A percentile compares a stretch with the other conserved stretches of the same genome.
Evolutionary conservation across 345 rosid genomes (phyloP).

Genomic region (Physaria fendleri): DNA sequence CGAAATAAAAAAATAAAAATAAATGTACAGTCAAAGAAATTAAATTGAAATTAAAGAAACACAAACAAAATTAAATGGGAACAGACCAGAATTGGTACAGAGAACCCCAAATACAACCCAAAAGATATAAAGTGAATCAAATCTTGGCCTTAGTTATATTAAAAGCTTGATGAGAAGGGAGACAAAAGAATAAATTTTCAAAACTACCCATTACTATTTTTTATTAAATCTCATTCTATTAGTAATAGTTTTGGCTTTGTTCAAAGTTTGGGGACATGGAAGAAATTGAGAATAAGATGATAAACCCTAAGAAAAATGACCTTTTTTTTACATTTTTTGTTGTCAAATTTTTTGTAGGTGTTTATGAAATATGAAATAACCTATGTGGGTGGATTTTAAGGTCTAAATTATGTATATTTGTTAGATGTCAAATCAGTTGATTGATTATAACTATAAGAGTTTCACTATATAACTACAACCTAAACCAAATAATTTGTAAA

Average conservation of each 20-base stretch:
- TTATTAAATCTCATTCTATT: neutral
- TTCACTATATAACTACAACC: constrained; percentile 3
- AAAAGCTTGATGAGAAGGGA: constrained; percentile 26
- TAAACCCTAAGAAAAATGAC: too few relatives aligned
- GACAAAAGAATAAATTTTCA: constrained; percentile 24
- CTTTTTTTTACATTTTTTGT: too few relatives aligned
- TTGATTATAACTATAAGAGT: neutral
- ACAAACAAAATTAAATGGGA: constrained; percentile 37
- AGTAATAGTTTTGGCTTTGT: constrained; percentile 12
- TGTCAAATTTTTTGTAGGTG: constrained; percentile 9
- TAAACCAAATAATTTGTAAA: neutral
- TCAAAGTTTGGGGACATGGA: constrained; percentile 17
- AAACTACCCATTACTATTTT: constrained; percentile 21
- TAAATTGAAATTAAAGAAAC: constrained; percentile 43
- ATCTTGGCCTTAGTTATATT: constrained; percentile 24
- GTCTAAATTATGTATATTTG: neutral
- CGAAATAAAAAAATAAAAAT: constrained; percentile 33
- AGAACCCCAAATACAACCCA: constrained; percentile 26
- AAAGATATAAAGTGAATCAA: constrained; percentile 29
- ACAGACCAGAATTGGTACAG: constrained; percentile 36
- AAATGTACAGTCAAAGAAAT: constrained; percentile 39
- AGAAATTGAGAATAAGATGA: neutral
- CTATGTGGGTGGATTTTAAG: constrained; percentile 7
- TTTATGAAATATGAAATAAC: constrained; percentile 17
- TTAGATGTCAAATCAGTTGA: constrained; percentile 10